Evolutionary conservation across 1,284 basidiomycete genomes (phyloP).

Genomic region (Apiotrichum laibachii): DNA sequence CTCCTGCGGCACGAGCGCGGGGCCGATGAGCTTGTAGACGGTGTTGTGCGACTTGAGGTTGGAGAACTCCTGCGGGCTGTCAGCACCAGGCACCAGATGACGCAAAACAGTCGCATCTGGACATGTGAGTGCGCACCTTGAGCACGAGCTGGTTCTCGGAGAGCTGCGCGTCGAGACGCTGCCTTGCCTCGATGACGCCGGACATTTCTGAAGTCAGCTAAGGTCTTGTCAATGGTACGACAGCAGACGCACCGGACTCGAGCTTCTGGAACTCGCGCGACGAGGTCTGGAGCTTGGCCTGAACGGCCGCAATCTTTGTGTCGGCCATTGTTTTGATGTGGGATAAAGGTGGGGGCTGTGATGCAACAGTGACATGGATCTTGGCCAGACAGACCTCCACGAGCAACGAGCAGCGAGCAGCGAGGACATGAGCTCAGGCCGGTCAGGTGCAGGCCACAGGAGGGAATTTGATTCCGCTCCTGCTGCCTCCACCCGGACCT

Average conservation of each 20-base stretch:
- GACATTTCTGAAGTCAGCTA: constrained; percentile 59
- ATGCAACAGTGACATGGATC: background rate
- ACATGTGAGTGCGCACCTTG: constrained; percentile 61
- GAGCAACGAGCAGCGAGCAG: background rate
- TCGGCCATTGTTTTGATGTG: constrained; percentile 25
- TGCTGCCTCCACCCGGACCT: background rate
- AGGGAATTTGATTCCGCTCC: constrained; percentile 9
- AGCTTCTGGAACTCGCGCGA: constrained; percentile 75
- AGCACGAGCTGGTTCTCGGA: constrained; percentile 90
- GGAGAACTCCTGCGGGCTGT: constrained; percentile 69
- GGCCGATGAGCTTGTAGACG: constrained; percentile 90
- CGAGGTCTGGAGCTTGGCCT: constrained; percentile 59
- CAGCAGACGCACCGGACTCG: constrained; percentile 56
- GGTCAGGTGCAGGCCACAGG: too few relatives aligned
- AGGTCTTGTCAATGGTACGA: too few relatives aligned
- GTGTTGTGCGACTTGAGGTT: constrained; percentile 70
- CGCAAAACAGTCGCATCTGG: background rate
- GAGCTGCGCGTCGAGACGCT: constrained; percentile 80
- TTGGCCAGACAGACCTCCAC: background rate
- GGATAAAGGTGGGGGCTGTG: background rate
- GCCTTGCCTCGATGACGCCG: constrained; percentile 69
- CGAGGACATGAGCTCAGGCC: background rate
- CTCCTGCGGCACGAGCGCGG: constrained; percentile 87
- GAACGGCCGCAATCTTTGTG: constrained; percentile 33
- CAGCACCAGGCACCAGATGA: background rate